phyloP scores from a whole-genome alignment of 2,329 filamentous ascomycete species.

The Geosmithia flava region DNA sequence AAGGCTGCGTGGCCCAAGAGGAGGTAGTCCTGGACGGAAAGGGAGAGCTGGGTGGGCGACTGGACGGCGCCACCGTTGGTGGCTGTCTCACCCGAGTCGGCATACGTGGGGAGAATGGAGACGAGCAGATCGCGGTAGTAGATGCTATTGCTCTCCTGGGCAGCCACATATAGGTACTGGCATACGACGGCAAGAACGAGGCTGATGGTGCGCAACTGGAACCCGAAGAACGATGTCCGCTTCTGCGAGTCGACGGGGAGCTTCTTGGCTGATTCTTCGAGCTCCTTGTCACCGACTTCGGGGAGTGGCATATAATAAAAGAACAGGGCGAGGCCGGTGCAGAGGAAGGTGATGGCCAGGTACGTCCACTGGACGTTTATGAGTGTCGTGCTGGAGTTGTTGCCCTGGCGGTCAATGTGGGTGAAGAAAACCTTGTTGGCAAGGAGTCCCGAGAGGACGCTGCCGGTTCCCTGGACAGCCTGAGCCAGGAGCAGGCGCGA shows the following conservation, averaged over 20 bases:
- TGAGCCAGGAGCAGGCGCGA: constrained; percentile 66
- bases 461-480: constrained; percentile 63
- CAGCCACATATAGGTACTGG: constrained; percentile 69
- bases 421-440: constrained; percentile 66
- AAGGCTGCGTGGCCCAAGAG: constrained; percentile 64
- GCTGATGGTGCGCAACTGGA: constrained; percentile 40
- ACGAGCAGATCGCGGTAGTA: constrained; percentile 43
- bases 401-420: constrained; percentile 28
- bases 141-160: constrained; percentile 54
- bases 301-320: constrained; percentile 58
- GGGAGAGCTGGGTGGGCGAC: constrained; percentile 29
- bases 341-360: constrained; percentile 65
- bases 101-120: constrained; percentile 20
- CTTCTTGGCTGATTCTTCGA: constrained; percentile 32
- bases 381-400: constrained; percentile 31
- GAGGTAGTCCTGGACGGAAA: constrained; percentile 52
- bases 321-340: constrained; percentile 55
- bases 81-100: constrained; percentile 9
- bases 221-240: constrained; percentile 28
- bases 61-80: constrained; percentile 15
- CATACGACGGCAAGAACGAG: constrained; percentile 61
- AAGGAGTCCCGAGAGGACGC: constrained; percentile 58
- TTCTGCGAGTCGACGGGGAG: constrained; percentile 38
- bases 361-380: constrained; percentile 78
- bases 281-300: constrained; percentile 43